phyloP scores from a whole-genome alignment of 2,329 filamentous ascomycete species.

The Neurospora crassa region DNA sequence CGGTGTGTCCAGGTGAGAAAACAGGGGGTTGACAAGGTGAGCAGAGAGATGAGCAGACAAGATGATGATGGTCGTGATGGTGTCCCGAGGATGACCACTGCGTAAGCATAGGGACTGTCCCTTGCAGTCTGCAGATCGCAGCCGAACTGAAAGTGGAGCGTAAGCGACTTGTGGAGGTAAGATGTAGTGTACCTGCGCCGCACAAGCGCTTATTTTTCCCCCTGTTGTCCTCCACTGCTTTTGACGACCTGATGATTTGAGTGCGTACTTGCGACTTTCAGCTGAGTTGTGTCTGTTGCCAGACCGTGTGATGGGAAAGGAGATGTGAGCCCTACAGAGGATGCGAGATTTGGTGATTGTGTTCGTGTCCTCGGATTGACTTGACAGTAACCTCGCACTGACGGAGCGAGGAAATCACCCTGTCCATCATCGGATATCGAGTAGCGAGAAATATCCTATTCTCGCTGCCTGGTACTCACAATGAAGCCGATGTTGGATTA shows the following conservation, averaged over 20 bases:
- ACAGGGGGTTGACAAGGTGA: too few species aligned
- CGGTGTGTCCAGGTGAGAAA: too few species aligned
- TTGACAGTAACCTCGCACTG: too few species aligned
- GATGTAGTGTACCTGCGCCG: neutral
- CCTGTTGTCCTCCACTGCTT: neutral
- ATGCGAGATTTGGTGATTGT: too few species aligned
- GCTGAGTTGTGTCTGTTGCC: neutral
- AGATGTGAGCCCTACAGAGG: neutral
- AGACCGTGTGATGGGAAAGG: neutral
- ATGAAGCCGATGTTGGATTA: neutral
- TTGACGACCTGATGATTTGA: neutral
- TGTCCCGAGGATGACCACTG: neutral
- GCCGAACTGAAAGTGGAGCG: neutral
- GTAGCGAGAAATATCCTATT: neutral
- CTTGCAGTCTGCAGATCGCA: neutral
- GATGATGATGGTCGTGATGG: too few species aligned
- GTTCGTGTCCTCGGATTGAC: too few species aligned
- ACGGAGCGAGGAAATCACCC: too few species aligned
- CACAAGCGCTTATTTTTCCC: neutral
- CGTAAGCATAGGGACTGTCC: slow-evolving; percentile 10
- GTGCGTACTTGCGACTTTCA: neutral
- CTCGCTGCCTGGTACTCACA: neutral
- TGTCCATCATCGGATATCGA: too few species aligned
- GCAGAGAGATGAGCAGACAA: too few species aligned
- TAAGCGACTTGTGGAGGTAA: neutral